These are phyloP conservation scores for Scenedesmus sp. DNA, from an alignment of 163 green algal species.

Conservation along the genomic window DNA sequence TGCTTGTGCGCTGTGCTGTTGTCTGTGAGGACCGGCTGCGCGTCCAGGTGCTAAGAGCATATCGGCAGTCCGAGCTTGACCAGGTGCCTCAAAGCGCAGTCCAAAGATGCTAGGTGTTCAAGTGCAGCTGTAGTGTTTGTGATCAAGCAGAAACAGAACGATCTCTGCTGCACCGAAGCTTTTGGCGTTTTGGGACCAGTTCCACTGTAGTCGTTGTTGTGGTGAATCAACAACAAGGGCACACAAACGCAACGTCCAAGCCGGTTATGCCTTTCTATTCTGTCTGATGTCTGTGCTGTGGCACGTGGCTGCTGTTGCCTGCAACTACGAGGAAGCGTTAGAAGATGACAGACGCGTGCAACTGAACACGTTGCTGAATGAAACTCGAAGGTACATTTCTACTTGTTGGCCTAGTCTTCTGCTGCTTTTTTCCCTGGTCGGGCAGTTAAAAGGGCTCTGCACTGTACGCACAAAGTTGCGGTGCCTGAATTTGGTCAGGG, in stretches of 20 bases:
- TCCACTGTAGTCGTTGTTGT: not conserved
- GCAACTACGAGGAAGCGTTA: not conserved
- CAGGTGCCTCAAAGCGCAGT: not conserved
- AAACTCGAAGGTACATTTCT: not conserved
- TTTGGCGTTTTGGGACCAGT: slow-evolving; percentile 4
- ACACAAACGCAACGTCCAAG: not conserved
- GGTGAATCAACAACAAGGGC: not conserved
- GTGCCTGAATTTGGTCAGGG: no score
- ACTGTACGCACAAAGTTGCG: no score
- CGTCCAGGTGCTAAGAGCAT: not conserved
- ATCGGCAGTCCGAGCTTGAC: not conserved
- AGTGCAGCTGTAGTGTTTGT: not conserved
- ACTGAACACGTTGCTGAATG: not conserved
- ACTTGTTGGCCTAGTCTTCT: not conserved
- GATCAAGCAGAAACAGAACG: not conserved
- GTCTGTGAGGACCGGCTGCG: not conserved
- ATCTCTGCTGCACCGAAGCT: not conserved
- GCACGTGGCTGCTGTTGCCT: not conserved
- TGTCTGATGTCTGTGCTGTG: not conserved
- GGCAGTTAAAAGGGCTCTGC: not conserved
- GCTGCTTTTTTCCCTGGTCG: no score
- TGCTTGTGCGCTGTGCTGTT: not conserved
- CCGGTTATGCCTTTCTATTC: not conserved
- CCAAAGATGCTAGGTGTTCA: not conserved
- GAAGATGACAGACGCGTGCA: not conserved